Conservation (phyloP, 495 filamentous ascomycete genomes). For the Podospora didyma region DNA sequence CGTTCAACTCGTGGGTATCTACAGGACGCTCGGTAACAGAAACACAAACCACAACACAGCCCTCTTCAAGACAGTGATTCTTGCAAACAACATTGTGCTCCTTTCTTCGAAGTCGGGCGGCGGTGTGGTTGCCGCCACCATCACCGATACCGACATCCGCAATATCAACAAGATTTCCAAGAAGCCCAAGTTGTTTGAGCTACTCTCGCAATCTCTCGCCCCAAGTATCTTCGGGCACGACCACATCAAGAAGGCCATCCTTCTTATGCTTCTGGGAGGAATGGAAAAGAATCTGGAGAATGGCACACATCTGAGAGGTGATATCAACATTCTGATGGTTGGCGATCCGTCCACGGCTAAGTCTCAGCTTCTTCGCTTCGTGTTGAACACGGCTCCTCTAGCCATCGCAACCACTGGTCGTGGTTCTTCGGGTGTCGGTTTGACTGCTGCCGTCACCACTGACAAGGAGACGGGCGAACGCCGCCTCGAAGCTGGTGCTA, state of each 20-base stretch:
- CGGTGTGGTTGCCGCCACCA: constrained; percentile 84
- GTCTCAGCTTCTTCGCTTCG: constrained; percentile 94
- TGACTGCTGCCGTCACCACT: constrained; percentile 91
- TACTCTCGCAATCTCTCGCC: constrained; percentile 94
- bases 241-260: constrained; percentile 96
- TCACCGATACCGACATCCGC: constrained; percentile 96
- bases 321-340: constrained; percentile 99
- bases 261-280: constrained; percentile 95
- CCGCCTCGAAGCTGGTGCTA: constrained; percentile 92
- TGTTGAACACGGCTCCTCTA: constrained; percentile 93
- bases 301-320: constrained; percentile 93
- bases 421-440: constrained; percentile 95
- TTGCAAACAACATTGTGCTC: constrained; percentile 93
- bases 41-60: constrained; percentile 83
- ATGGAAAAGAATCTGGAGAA: constrained; percentile 99
- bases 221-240: constrained; percentile 97
- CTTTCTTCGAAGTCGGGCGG: constrained; percentile 95
- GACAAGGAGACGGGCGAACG: constrained; percentile 98
- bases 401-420: constrained; percentile 97
- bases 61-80: constrained; percentile 85
- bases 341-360: constrained; percentile 98
- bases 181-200: constrained; percentile 88
- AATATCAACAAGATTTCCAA: constrained; percentile 98
- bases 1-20: constrained; percentile 93
- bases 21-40: constrained; percentile 87